A percentile compares a stretch with the other conserved stretches of the same genome.
phyloP scores from a whole-genome alignment of 805 yeast species.

The Scheffersomyces lignosus region DNA sequence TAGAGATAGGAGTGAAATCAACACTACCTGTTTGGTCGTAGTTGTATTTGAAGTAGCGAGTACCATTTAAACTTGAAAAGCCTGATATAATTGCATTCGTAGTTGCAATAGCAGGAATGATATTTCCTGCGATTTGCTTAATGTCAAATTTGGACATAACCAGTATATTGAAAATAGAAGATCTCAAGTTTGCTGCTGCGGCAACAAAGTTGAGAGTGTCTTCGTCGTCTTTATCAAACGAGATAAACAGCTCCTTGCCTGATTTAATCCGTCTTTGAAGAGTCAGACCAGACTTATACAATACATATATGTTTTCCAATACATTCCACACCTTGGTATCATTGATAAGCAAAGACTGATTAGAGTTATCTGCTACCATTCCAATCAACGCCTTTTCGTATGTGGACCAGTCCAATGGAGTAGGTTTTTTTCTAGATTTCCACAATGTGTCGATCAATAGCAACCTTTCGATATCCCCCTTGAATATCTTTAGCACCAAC shows the following conservation, averaged over 20 bases:
- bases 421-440: constrained; percentile 71
- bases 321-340: constrained; percentile 60
- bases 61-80: constrained; percentile 71
- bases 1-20: constrained; percentile 24
- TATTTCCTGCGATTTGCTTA: constrained; percentile 95
- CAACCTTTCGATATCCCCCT: constrained; percentile 76
- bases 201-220: constrained; percentile 88
- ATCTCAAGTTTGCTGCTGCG: constrained; percentile 79
- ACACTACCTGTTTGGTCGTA: constrained; percentile 18
- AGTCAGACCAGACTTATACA: constrained; percentile 47
- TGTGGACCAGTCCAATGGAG: constrained; percentile 47
- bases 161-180: constrained; percentile 67
- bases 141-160: constrained; percentile 77
- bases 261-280: constrained; percentile 49
- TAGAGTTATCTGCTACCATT: constrained; percentile 9
- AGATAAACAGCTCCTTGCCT: constrained; percentile 40
- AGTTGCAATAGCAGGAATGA: constrained; percentile 97
- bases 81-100: constrained; percentile 97
- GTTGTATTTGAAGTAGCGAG: constrained; percentile 45
- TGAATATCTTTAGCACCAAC: constrained; percentile 62
- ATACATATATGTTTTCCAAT: constrained; percentile 61
- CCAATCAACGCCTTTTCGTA: constrained; percentile 12
- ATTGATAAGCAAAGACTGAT: constrained; percentile 14
- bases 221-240: constrained; percentile 93
- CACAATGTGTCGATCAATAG: constrained; percentile 71